Percentiles rank a stretch among this genome's conserved stretches.
Conservation (phyloP, 2,329 filamentous ascomycete genomes). For the Chlorencoelia australis region DNA sequence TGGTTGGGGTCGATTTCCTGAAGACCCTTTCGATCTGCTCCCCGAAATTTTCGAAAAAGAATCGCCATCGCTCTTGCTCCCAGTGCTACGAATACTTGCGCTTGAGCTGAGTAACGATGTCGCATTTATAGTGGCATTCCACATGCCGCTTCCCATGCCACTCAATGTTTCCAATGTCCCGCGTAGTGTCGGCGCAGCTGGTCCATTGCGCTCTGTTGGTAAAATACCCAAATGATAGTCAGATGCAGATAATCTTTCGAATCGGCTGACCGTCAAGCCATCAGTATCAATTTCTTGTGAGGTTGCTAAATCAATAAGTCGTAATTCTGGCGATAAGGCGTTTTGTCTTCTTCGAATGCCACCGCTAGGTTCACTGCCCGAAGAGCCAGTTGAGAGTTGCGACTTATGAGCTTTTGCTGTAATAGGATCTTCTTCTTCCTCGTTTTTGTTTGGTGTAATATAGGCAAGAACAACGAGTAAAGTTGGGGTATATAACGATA, state of each 20-base stretch:
- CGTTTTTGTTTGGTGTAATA: conserved; percentile 54
- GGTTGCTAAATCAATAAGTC: conserved; percentile 79
- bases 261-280: conserved; percentile 74
- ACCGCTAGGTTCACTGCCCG: conserved; percentile 48
- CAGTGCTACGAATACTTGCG: conserved; percentile 59
- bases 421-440: conserved; percentile 31
- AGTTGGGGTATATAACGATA: conserved; percentile 90
- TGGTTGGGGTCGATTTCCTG: conserved; percentile 30
- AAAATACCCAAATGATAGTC: conserved; percentile 88
- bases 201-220: conserved; percentile 61
- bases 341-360: conserved; percentile 64
- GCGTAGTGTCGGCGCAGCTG: conserved; percentile 48
- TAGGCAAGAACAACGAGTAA: conserved; percentile 88
- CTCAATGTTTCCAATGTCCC: conserved; percentile 71
- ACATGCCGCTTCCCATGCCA: conserved; percentile 64
- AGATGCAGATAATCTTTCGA: conserved; percentile 72
- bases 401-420: conserved; percentile 28
- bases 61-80: conserved; percentile 48
- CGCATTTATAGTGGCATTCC: conserved; percentile 85
- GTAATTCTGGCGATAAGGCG: conserved; percentile 76
- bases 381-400: conserved; percentile 36
- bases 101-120: conserved; percentile 78
- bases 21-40: conserved; percentile 29
- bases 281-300: conserved; percentile 80
- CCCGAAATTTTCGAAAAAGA: conserved; percentile 35